Conservation (phyloP, 192 early-diverging fungal genomes). For the Rhizoclosmatium sp. region DNA sequence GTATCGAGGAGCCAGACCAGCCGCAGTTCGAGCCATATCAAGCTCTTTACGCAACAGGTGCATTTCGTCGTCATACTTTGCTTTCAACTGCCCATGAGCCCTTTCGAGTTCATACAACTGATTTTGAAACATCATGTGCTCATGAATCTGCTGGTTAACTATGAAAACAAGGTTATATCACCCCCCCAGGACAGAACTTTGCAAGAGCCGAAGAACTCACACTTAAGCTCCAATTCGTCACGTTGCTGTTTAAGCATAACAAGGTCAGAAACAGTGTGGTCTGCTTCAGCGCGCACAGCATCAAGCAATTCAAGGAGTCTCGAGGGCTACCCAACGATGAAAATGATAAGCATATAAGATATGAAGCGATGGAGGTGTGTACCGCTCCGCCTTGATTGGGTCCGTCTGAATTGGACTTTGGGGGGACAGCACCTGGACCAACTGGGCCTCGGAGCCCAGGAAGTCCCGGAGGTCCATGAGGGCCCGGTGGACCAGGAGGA, state of each 20-base stretch:
- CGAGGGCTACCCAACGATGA: not conserved
- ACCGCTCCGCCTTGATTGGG: not conserved
- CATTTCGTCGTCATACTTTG: conserved; percentile 91
- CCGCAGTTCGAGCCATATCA: conserved; percentile 69
- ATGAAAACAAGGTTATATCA: conserved; percentile 1
- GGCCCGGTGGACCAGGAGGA: not conserved
- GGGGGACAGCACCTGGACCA: not conserved
- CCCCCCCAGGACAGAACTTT: not conserved
- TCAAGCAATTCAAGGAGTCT: conserved; percentile 80
- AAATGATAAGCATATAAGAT: too few species aligned
- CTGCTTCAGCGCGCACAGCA: conserved; percentile 79
- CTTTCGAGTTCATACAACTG: conserved; percentile 82
- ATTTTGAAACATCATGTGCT: conserved; percentile 82
- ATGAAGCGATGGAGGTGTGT: not conserved
- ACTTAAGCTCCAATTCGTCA: conserved; percentile 89
- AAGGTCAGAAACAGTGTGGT: conserved; percentile 78
- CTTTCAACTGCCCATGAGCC: conserved; percentile 78
- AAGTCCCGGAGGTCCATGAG: not conserved
- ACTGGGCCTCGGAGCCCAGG: not conserved
- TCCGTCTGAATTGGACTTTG: not conserved
- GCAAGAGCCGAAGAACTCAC: conserved; percentile 58
- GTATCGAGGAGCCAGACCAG: conserved; percentile 59
- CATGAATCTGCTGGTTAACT: conserved; percentile 80
- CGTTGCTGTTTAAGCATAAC: conserved; percentile 74
- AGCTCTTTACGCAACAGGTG: conserved; percentile 81